Evolutionary conservation across 2,329 filamentous ascomycete genomes (phyloP).

Genomic region (Talaromyces islandicus): DNA sequence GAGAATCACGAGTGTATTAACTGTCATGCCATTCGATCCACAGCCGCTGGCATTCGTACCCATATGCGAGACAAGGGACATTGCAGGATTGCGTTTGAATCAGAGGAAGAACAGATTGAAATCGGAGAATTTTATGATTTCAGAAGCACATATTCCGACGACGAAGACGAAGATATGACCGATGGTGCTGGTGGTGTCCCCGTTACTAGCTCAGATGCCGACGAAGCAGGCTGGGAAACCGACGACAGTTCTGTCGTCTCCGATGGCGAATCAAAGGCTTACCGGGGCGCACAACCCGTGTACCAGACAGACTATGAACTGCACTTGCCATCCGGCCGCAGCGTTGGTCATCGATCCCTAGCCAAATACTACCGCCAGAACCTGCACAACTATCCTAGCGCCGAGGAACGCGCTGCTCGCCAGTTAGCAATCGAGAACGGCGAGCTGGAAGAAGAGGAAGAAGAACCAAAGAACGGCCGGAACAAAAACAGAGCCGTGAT

Average conservation of each 20-base stretch:
- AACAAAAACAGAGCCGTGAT: constrained; percentile 50
- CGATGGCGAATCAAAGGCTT: constrained; percentile 67
- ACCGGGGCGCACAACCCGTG: constrained; percentile 67
- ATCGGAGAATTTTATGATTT: constrained; percentile 98
- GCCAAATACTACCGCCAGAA: constrained; percentile 91
- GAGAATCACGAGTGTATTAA: constrained; percentile 79
- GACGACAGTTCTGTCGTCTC: constrained; percentile 87
- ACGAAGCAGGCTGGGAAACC: constrained; percentile 89
- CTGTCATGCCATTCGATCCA: constrained; percentile 77
- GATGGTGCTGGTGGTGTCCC: constrained; percentile 58
- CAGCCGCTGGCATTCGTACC: constrained; percentile 75
- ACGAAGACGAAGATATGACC: constrained; percentile 48
- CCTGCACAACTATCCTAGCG: constrained; percentile 72
- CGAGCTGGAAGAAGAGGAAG: constrained; percentile 35
- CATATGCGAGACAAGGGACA: constrained; percentile 97
- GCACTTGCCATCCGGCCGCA: constrained; percentile 82
- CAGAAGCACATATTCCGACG: constrained; percentile 87
- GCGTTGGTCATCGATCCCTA: constrained; percentile 82
- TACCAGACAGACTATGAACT: constrained; percentile 93
- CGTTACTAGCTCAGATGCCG: constrained; percentile 37
- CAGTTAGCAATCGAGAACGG: constrained; percentile 51
- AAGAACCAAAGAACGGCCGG: constrained; percentile 38
- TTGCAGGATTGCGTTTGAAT: constrained; percentile 90
- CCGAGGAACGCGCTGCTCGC: constrained; percentile 67
- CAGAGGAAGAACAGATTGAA: constrained; percentile 83